These are phyloP conservation scores for Prunus kanzakura DNA, from an alignment of 306 rosid species.

Conservation along the genomic window DNA sequence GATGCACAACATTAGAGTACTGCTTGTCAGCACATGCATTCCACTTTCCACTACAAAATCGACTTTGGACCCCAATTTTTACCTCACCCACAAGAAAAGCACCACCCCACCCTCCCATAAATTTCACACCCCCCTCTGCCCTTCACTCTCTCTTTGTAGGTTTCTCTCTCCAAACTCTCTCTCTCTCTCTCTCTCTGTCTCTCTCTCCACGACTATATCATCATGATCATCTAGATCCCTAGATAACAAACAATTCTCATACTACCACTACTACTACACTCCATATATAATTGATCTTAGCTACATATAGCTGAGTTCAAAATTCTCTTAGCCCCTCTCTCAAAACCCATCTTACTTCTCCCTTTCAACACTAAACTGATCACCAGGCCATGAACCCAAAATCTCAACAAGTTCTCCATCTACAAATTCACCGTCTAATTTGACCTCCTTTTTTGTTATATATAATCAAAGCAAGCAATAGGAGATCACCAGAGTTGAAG, in stretches of 20 bases:
- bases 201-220: slow-evolving; percentile 10
- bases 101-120: slow-evolving; percentile 52
- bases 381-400: neutral
- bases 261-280: neutral
- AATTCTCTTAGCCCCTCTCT: slow-evolving; percentile 7
- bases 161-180: slow-evolving; percentile 15
- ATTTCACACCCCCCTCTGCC: slow-evolving; percentile 36
- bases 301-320: slow-evolving; percentile 11
- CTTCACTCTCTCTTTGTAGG: slow-evolving; percentile 14
- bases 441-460: neutral
- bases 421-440: neutral
- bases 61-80: slow-evolving; percentile 76
- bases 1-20: slow-evolving; percentile 56
- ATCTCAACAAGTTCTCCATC: neutral
- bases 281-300: slow-evolving; percentile 20
- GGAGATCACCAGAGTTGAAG: slow-evolving; percentile 5
- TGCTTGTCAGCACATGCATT: slow-evolving; percentile 96
- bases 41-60: slow-evolving; percentile 95
- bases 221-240: slow-evolving; percentile 24
- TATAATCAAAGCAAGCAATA: neutral
- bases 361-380: neutral
- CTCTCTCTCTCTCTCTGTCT: slow-evolving; percentile 28
- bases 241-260: slow-evolving; percentile 13
- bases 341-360: neutral
- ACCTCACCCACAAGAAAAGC: slow-evolving; percentile 97